Conservation (phyloP, 306 rosid species). For the Gynostemma pentaphyllum region DNA sequence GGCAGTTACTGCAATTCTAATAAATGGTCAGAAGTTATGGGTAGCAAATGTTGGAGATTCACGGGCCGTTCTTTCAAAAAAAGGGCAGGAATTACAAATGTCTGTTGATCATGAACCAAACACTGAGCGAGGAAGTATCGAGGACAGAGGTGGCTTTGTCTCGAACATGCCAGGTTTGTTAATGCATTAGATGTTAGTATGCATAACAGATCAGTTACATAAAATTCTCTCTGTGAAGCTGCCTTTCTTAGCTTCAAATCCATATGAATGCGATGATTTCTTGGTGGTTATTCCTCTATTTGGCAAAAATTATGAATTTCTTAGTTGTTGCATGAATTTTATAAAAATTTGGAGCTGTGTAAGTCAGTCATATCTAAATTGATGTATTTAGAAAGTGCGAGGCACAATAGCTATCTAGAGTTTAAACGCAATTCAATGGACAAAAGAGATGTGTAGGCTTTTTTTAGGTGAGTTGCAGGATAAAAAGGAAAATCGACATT, state of each 20-base stretch:
- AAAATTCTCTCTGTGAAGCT: not conserved
- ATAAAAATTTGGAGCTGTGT: too few species aligned
- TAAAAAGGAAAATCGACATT: too few species aligned
- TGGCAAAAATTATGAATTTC: too few species aligned
- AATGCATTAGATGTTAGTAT: slow-evolving; percentile 1
- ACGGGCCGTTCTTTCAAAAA: slow-evolving; percentile 61
- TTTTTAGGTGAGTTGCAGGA: too few species aligned
- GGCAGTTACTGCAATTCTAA: slow-evolving; percentile 62
- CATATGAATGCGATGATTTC: too few species aligned
- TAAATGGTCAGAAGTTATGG: slow-evolving; percentile 48
- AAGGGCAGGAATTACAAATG: slow-evolving; percentile 58
- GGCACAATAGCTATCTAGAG: too few species aligned
- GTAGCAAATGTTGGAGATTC: slow-evolving; percentile 73
- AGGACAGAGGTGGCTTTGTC: slow-evolving; percentile 83
- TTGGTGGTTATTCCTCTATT: too few species aligned
- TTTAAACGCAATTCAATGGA: too few species aligned
- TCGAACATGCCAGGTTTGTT: slow-evolving; percentile 86
- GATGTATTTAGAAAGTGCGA: too few species aligned
- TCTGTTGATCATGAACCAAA: slow-evolving; percentile 70
- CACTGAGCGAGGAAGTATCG: slow-evolving; percentile 66
- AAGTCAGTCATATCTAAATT: too few species aligned
- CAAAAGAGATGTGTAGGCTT: too few species aligned
- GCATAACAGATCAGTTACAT: not conserved
- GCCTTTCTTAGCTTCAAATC: not conserved
- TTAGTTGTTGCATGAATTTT: too few species aligned